These are phyloP conservation scores for Boletus rubescentipes DNA, from an alignment of 768 basidiomycete genomes.

Conservation along the genomic window DNA sequence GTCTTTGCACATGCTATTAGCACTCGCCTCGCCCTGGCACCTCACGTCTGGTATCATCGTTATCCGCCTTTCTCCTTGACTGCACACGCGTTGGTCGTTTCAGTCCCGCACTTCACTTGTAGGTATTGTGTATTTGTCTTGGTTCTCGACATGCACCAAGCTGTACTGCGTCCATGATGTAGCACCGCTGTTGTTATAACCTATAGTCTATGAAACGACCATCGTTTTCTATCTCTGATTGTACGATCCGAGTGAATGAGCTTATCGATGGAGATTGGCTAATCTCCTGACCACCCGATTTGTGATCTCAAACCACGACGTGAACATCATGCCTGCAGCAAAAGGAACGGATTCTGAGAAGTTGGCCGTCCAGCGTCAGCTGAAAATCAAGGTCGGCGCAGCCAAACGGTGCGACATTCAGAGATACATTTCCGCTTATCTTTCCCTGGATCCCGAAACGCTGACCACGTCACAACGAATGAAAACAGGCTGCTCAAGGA, in stretches of 20 bases:
- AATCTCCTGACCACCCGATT: not conserved
- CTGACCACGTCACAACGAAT: conserved; percentile 13
- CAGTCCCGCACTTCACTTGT: conserved; percentile 21
- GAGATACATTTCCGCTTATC: conserved; percentile 16
- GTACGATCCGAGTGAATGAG: not conserved
- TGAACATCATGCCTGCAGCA: conserved; percentile 15
- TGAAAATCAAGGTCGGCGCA: conserved; percentile 74
- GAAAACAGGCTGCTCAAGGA: conserved; percentile 65
- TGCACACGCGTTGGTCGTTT: conserved; percentile 27
- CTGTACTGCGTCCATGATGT: conserved; percentile 34
- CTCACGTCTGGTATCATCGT: conserved; percentile 20
- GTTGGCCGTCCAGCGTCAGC: conserved; percentile 53
- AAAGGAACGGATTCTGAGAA: conserved; percentile 18
- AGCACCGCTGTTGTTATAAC: conserved; percentile 27
- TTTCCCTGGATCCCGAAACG: not conserved
- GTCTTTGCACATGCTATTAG: conserved; percentile 14
- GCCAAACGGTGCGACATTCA: conserved; percentile 54
- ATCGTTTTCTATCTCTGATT: conserved; percentile 4
- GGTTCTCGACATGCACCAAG: conserved; percentile 28
- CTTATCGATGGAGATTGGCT: conserved; percentile 7
- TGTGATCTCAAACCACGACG: conserved; percentile 11
- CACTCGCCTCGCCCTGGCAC: conserved; percentile 19
- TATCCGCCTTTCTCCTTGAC: conserved; percentile 26
- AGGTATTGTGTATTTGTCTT: conserved; percentile 34
- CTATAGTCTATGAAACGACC: conserved; percentile 29